Evolutionary conservation across 495 filamentous ascomycete genomes (phyloP).

Genomic region (Penicillium paradoxum): DNA sequence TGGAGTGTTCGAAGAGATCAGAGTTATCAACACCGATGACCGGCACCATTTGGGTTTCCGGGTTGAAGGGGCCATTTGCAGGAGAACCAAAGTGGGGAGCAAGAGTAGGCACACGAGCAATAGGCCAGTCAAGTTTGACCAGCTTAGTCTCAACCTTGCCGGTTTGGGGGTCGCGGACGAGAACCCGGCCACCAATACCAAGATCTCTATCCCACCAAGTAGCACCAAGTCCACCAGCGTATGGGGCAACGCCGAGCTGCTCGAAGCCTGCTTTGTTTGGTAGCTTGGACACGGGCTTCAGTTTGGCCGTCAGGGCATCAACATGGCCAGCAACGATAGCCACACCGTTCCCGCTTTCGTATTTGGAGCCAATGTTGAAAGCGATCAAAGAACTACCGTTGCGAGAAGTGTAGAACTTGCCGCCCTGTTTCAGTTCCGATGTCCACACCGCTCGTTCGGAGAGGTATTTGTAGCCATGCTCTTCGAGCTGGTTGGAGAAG

Average conservation of each 20-base stretch:
- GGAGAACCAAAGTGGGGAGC: slow-evolving; percentile 89
- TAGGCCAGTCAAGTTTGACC: slow-evolving; percentile 88
- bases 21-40: slow-evolving; percentile 85
- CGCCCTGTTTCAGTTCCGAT: slow-evolving; percentile 66
- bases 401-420: slow-evolving; percentile 82
- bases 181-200: slow-evolving; percentile 79
- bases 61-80: slow-evolving; percentile 73
- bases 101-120: slow-evolving; percentile 87
- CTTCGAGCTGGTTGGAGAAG: slow-evolving; percentile 65
- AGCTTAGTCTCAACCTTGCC: slow-evolving; percentile 80
- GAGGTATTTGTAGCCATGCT: slow-evolving; percentile 70
- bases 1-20: slow-evolving; percentile 39
- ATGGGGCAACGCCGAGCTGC: slow-evolving; percentile 90
- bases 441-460: slow-evolving; percentile 75
- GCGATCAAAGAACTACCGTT: slow-evolving; percentile 84
- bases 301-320: slow-evolving; percentile 79
- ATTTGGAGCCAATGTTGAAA: slow-evolving; percentile 78
- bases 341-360: slow-evolving; percentile 80
- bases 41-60: slow-evolving; percentile 90
- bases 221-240: slow-evolving; percentile 75
- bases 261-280: slow-evolving; percentile 73
- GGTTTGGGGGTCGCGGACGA: slow-evolving; percentile 64
- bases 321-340: slow-evolving; percentile 82
- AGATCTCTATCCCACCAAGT: slow-evolving; percentile 97
- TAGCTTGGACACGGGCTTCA: slow-evolving; percentile 87